Base-by-base conservation (phyloP, 2,329 filamentous ascomycete species). In the Aspergillus bombycis region DNA sequence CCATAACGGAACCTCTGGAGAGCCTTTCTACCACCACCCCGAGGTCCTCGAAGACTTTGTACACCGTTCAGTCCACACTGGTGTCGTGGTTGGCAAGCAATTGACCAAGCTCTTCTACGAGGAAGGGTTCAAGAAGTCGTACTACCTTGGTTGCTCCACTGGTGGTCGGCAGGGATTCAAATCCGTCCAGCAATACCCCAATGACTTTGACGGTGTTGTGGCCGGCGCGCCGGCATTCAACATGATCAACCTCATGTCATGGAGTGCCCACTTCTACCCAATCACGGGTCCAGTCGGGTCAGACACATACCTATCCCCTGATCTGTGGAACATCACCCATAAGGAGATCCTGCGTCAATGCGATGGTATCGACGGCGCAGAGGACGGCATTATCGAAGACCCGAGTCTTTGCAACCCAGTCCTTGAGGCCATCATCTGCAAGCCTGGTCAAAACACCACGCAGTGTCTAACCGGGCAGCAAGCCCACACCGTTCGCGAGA, bases 111-210 rank as follows among this genome's bases (percentile, higher is more conserved):
- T 76, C 0, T 87, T 83, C 74, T 88, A 88, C 66, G 72, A 75
- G 3, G 77, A 70, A 10, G 68, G 73, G 0, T 77, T 80, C 1
- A 71, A 74, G 14, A 83, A 81, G 58, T 82, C 80, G 8, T 73
- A 72, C 54, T 73, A 72, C 64, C 70, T 83, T 2, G 87, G 87
- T 9, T 89, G 87, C 69, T 88, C 85, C 0, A 83, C 85, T 0
- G 87, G 88, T 8, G 86, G 87, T 0, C 79, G 86, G 0, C 85
- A 89, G 75, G 87, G 85, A 4, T 75, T 86, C 38, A 84, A 84
- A 59, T 81, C 82, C 8, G 81, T 84, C 0, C 81, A 88, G 66
- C 70, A 75, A 16, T 87, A 82, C 64, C 85, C 87, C 0, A 76
- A 82, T 0, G 85, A 88, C 64, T 88, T 88, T 28, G 85, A 88